Conservation (phyloP, 2,329 filamentous ascomycete species). For the Sphaerostilbella broomeana region DNA sequence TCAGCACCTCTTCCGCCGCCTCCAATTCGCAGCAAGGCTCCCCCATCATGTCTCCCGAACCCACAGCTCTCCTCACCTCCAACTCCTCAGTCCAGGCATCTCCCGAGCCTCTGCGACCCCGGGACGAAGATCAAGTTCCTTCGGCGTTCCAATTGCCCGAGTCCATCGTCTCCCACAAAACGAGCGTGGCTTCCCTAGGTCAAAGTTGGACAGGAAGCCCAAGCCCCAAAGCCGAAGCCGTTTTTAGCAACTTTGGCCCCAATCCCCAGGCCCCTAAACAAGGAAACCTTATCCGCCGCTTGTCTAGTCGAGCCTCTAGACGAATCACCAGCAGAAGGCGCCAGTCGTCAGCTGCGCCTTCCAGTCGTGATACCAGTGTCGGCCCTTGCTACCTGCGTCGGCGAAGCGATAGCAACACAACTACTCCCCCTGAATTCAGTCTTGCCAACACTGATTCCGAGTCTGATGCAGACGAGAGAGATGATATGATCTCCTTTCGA, state of each 20-base stretch:
- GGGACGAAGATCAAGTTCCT: constrained; percentile 46
- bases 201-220: constrained; percentile 52
- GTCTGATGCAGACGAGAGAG: constrained; percentile 48
- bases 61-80: constrained; percentile 45
- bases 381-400: constrained; percentile 83
- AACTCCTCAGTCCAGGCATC: constrained; percentile 61
- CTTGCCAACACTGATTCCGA: constrained; percentile 46
- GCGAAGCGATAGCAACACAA: constrained; percentile 82
- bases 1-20: constrained; percentile 50
- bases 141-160: constrained; percentile 65
- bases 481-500: constrained; percentile 34
- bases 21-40: constrained; percentile 51
- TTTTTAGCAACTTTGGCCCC: constrained; percentile 18
- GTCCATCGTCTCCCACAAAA: constrained; percentile 54
- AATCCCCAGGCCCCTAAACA: constrained; percentile 29
- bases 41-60: constrained; percentile 51
- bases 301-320: constrained; percentile 74
- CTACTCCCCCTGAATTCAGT: constrained; percentile 46
- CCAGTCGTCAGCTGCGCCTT: constrained; percentile 68
- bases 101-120: constrained; percentile 54
- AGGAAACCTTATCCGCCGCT: constrained; percentile 64
- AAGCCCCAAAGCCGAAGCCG: constrained; percentile 46
- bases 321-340: constrained; percentile 60
- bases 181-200: constrained; percentile 57
- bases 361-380: constrained; percentile 78